Conservation (phyloP, 305 asterid species). For the Solanum hybrid region DNA sequence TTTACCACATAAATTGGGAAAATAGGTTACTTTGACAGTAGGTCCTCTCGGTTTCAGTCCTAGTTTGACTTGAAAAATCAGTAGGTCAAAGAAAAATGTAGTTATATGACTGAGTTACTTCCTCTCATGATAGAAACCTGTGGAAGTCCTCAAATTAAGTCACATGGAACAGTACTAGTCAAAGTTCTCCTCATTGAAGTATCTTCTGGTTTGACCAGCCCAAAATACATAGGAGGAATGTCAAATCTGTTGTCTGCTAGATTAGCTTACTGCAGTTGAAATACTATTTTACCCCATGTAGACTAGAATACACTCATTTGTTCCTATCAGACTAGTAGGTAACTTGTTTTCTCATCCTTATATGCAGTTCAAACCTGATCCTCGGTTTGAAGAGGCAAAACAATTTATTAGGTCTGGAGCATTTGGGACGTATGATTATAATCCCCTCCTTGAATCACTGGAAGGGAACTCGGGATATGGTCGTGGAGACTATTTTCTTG, state of each 20-base stretch:
- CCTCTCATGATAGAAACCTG: not conserved
- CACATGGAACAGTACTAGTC: not conserved
- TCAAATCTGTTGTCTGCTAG: not conserved
- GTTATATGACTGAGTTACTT: not conserved
- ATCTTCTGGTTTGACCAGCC: not conserved
- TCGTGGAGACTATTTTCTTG: slow-evolving; percentile 93
- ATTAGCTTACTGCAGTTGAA: not conserved
- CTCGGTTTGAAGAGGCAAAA: slow-evolving; percentile 94
- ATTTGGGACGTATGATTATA: slow-evolving; percentile 91
- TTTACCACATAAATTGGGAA: not conserved
- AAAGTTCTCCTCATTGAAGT: not conserved
- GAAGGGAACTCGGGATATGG: slow-evolving; percentile 94
- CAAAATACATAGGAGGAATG: not conserved
- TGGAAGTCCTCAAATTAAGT: not conserved
- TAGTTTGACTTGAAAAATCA: not conserved
- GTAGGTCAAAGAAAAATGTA: not conserved
- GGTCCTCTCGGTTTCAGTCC: not conserved
- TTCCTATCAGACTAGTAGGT: not conserved
- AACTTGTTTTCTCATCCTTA: not conserved
- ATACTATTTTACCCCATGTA: not conserved
- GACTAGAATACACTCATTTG: not conserved
- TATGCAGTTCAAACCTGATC: slow-evolving; percentile 83
- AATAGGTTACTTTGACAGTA: not conserved
- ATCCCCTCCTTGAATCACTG: slow-evolving; percentile 87
- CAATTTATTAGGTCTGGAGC: slow-evolving; percentile 83